These are phyloP conservation scores for Fraxinus latifolia DNA, from an alignment of 305 asterid genomes.

Conservation along the genomic window DNA sequence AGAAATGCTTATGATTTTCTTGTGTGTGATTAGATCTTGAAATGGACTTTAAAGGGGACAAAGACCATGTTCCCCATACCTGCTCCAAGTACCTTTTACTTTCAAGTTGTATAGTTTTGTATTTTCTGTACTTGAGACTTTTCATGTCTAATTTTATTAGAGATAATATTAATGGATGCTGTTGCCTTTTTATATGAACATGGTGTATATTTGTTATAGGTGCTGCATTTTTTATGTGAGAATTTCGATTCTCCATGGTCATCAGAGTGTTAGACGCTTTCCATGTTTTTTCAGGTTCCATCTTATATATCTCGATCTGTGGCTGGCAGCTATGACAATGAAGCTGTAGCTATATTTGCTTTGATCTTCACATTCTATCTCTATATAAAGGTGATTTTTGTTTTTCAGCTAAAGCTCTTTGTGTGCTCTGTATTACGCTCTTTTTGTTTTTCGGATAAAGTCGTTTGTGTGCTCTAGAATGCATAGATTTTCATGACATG, in stretches of 20 bases:
- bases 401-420: slow-evolving; percentile 19
- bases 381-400: slow-evolving; percentile 69
- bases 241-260: slow-evolving; percentile 5
- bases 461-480: neutral
- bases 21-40: neutral
- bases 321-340: slow-evolving; percentile 99
- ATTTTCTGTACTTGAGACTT: neutral
- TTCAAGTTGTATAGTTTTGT: neutral
- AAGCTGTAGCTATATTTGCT: slow-evolving; percentile 99
- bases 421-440: neutral
- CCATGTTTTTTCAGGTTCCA: slow-evolving; percentile 64
- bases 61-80: neutral
- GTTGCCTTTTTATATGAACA: neutral
- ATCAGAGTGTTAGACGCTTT: slow-evolving; percentile 13
- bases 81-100: neutral
- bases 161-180: neutral
- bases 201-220: neutral
- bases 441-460: neutral
- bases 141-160: neutral
- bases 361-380: slow-evolving; percentile 92
- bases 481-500: neutral
- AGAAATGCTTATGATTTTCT: neutral
- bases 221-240: slow-evolving; percentile 4
- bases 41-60: neutral
- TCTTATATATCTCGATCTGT: slow-evolving; percentile 98